Percentiles rank a stretch among this genome's conserved stretches.
These are phyloP conservation scores for Kwoniella bestiolae DNA, from an alignment of 768 basidiomycete genomes.

Conservation along the genomic window DNA sequence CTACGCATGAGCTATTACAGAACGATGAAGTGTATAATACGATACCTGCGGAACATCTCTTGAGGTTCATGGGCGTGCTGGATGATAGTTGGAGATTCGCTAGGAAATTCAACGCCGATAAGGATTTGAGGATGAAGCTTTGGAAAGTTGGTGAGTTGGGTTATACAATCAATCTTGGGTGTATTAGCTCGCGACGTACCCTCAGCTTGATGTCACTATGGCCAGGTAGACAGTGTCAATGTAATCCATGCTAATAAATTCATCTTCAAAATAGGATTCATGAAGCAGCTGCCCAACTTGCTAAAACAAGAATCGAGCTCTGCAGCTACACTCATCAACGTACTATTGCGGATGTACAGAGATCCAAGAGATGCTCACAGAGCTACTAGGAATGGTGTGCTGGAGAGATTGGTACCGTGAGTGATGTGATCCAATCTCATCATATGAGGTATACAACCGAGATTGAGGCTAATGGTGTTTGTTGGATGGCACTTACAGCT, in stretches of 20 bases:
- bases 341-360: slow-evolving; percentile 90
- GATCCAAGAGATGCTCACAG: slow-evolving; percentile 82
- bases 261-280: slow-evolving; percentile 77
- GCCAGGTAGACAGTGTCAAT: no score
- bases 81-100: slow-evolving; percentile 99
- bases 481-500: no score
- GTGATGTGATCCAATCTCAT: slow-evolving; percentile 58
- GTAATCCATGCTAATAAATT: no score
- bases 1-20: slow-evolving; percentile 90
- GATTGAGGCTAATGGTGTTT: background rate
- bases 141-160: slow-evolving; percentile 98
- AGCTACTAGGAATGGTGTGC: slow-evolving; percentile 65
- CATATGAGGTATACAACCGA: no score
- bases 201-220: no score
- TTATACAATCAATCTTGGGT: no score
- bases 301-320: slow-evolving; percentile 98
- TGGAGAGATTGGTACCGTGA: slow-evolving; percentile 70
- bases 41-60: slow-evolving; percentile 90
- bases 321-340: slow-evolving; percentile 89
- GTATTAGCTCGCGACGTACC: no score
- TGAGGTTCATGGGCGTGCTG: slow-evolving; percentile 91
- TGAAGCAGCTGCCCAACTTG: slow-evolving; percentile 98
- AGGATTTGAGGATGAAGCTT: slow-evolving; percentile 90
- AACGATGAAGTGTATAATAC: slow-evolving; percentile 88
- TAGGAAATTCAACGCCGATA: slow-evolving; percentile 95